These are phyloP conservation scores for Perkinsus chesapeaki DNA, from an alignment of 169 alveolate genomes.

Conservation along the genomic window DNA sequence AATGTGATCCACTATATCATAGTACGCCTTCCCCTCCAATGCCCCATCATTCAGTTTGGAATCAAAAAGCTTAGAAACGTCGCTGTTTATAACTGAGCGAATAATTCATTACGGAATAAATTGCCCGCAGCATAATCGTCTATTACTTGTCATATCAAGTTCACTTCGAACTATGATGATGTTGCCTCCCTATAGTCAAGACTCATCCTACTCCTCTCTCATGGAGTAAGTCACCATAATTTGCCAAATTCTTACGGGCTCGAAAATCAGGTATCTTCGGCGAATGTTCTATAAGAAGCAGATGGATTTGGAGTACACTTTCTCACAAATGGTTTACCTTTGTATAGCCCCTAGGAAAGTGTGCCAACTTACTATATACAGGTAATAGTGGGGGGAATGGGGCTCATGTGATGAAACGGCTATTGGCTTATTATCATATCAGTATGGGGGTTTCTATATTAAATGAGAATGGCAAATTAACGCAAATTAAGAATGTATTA, in stretches of 20 bases:
- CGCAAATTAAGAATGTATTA: too few relatives aligned
- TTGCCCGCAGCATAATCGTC: background rate
- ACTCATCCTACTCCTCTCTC: background rate
- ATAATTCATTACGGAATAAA: background rate
- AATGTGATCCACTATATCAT: background rate
- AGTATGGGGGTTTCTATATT: too few relatives aligned
- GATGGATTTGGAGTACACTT: background rate
- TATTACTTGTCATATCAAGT: background rate
- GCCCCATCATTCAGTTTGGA: too few relatives aligned
- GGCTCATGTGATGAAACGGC: too few relatives aligned
- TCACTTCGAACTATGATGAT: background rate
- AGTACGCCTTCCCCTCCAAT: too few relatives aligned
- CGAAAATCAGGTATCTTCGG: background rate
- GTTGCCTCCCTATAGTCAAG: background rate
- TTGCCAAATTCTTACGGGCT: background rate
- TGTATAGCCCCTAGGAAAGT: background rate
- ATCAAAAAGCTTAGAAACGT: background rate
- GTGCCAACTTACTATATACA: background rate
- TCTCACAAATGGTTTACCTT: background rate
- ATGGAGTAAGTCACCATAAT: background rate
- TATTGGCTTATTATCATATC: too few relatives aligned
- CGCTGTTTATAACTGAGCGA: background rate
- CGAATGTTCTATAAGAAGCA: background rate
- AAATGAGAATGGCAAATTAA: too few relatives aligned
- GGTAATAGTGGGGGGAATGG: too few relatives aligned